Base-by-base conservation (phyloP, 306 rosid species). In the Vigna nakashimae region DNA sequence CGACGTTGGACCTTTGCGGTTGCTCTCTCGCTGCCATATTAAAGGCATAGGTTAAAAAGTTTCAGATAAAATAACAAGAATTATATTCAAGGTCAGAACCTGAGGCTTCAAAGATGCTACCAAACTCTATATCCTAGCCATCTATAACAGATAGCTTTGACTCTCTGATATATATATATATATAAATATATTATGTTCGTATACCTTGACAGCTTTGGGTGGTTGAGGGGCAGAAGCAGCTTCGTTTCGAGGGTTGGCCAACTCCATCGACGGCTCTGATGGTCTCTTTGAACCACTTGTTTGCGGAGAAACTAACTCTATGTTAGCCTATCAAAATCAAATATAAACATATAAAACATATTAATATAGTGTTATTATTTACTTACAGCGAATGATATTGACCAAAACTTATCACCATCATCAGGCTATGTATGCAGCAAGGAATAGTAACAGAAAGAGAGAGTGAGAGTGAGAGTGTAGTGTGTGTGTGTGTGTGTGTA, bases 1-100 rank as follows among this genome's bases (percentile, higher is more conserved):
- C 68, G 97, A 90, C 8, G 98, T 86, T 58, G 92, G 88, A 75
- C 98, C 98, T 78, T 95, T 95, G n/a, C 92, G 87, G 65, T 85
- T 91, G 34, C 75, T 69, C 80, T 86, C 98, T 45, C 91, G 92
- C 95, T 89, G 89, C 42, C 32, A 69, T 73, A 73, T 58, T 55
- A 56, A 40, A 74, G 42, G 45, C 71, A 79, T 55, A 46, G 14
- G 43, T 60, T 52, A 43, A 5, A 50, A 64, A 76, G 50, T 10
- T 40, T 58, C 4, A 52, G 24, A 73, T 52, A 73, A 55, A 16
- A 68, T 32, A 60, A 45, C 15, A 3, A 46, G 30, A 4, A 46
- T 0, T 34, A n/a, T 58, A 24, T 26, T 28, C 32, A 30, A 73
- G 16, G 68, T 71, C 58, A 51, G 65, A 79, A 80, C 57, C 82